A percentile compares a stretch with the other conserved stretches of the same genome.
Conservation (phyloP, 305 asterid species). For the Fraxinus dipetala region DNA sequence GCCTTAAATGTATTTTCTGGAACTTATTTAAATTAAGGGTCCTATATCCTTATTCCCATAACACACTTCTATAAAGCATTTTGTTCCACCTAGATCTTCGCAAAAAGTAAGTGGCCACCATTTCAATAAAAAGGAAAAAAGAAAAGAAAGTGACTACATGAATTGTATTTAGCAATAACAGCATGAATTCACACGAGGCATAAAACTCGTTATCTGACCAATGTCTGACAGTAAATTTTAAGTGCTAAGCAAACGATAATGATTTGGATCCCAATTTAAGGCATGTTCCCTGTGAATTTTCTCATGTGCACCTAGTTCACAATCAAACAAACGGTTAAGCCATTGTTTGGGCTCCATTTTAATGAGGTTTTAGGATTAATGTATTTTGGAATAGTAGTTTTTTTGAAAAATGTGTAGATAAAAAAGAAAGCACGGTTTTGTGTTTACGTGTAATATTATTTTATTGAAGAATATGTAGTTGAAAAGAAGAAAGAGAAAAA, state of each 20-base stretch:
- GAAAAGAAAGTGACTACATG: background rate
- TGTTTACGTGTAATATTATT: too few relatives aligned
- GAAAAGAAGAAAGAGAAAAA: too few relatives aligned
- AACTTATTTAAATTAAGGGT: background rate
- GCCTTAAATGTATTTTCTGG: background rate
- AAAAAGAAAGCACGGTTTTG: too few relatives aligned
- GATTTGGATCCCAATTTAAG: background rate
- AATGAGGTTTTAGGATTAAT: too few relatives aligned
- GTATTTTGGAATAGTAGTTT: too few relatives aligned
- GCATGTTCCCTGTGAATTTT: background rate
- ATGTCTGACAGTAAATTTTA: background rate
- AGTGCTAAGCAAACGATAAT: background rate
- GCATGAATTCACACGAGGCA: background rate
- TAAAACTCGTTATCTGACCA: background rate
- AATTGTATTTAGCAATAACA: background rate
- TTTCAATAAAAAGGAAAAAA: background rate
- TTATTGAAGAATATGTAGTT: too few relatives aligned
- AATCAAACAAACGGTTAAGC: background rate
- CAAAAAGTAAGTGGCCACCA: background rate
- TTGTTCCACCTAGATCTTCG: background rate
- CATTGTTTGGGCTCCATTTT: too few relatives aligned
- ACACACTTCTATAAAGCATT: background rate
- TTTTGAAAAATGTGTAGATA: too few relatives aligned
- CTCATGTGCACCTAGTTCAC: background rate
- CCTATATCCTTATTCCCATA: background rate